A percentile compares a stretch with the other conserved stretches of the same genome.
phyloP scores from a whole-genome alignment of 2,329 filamentous ascomycete genomes.

The Fusarium staphyleae region DNA sequence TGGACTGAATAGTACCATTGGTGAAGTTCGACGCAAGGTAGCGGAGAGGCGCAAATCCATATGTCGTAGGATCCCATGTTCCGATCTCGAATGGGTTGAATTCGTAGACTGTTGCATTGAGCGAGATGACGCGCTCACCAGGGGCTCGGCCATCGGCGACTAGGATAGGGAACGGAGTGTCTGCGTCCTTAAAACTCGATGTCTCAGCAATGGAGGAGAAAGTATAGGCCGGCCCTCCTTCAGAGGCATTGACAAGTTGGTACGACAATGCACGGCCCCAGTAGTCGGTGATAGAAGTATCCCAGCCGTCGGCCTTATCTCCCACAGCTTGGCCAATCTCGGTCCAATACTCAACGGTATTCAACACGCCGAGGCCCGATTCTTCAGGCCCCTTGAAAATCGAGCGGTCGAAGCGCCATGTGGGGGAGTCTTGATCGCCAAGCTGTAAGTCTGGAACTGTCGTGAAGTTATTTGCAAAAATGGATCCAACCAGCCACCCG shows the following conservation, averaged over 20 bases:
- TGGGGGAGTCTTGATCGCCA: constrained; percentile 37
- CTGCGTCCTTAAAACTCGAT: constrained; percentile 49
- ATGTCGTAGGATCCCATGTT: constrained; percentile 64
- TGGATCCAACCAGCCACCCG: constrained; percentile 81
- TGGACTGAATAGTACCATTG: constrained; percentile 53
- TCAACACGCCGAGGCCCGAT: constrained; percentile 35
- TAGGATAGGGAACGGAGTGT: constrained; percentile 56
- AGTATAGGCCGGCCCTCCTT: constrained; percentile 78
- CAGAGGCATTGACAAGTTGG: constrained; percentile 77
- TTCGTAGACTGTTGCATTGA: constrained; percentile 68
- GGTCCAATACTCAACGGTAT: constrained; percentile 46
- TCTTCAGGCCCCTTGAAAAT: constrained; percentile 48
- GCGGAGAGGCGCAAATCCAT: constrained; percentile 63
- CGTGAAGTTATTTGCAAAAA: constrained; percentile 84
- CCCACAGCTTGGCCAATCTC: constrained; percentile 43
- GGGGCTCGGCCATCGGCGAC: constrained; percentile 56
- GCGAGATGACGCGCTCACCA: constrained; percentile 50
- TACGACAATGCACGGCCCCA: constrained; percentile 84
- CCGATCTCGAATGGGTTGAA: constrained; percentile 71
- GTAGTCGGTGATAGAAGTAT: constrained; percentile 78
- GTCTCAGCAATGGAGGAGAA: constrained; percentile 71
- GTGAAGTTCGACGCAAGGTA: constrained; percentile 66
- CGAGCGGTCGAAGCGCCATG: constrained; percentile 50
- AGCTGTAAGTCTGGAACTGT: constrained; percentile 50
- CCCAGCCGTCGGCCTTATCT: constrained; percentile 46